A percentile compares a stretch with the other conserved stretches of the same genome.
Evolutionary conservation across 2,329 filamentous ascomycete genomes (phyloP).

Genomic region (Sclerotiophoma versabilis): DNA sequence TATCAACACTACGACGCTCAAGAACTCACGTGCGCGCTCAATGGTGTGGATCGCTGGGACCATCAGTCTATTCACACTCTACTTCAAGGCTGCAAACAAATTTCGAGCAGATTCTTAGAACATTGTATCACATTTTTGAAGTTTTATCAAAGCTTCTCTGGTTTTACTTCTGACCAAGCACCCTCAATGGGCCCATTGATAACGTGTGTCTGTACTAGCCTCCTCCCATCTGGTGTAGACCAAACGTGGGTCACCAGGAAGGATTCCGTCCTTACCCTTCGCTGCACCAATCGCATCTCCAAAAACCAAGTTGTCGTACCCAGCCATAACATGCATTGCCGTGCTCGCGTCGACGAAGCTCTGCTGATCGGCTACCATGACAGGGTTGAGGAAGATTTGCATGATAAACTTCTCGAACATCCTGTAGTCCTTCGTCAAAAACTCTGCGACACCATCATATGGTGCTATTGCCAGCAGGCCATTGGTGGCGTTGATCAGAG

Average conservation of each 20-base stretch:
- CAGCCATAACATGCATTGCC: slow-evolving; percentile 20
- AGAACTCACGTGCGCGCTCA: slow-evolving; percentile 25
- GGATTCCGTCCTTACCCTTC: slow-evolving; percentile 10
- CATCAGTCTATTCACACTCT: slow-evolving; percentile 24
- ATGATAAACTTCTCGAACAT: slow-evolving; percentile 11
- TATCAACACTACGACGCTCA: slow-evolving; percentile 25
- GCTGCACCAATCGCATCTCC: slow-evolving; percentile 9
- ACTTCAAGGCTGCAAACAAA: slow-evolving; percentile 33
- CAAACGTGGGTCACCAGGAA: slow-evolving; percentile 10
- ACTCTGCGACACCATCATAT: slow-evolving; percentile 23
- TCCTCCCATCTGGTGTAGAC: not conserved
- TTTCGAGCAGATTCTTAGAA: not conserved
- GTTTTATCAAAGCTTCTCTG: too few relatives aligned
- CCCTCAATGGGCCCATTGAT: too few relatives aligned
- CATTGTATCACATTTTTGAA: not conserved
- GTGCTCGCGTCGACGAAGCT: slow-evolving; percentile 10
- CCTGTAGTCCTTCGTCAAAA: slow-evolving; percentile 16
- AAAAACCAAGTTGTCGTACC: slow-evolving; percentile 25
- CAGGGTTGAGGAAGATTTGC: slow-evolving; percentile 1
- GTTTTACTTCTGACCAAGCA: too few relatives aligned
- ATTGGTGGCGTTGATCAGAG: not conserved
- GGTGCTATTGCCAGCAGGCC: slow-evolving; percentile 8
- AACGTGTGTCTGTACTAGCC: too few relatives aligned
- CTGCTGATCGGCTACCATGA: slow-evolving; percentile 10
- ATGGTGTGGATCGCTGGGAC: slow-evolving; percentile 22